Percentiles rank a stretch among this genome's conserved stretches.
Conservation (phyloP, 495 filamentous ascomycete species). For the Parathielavia hyrcaniae region DNA sequence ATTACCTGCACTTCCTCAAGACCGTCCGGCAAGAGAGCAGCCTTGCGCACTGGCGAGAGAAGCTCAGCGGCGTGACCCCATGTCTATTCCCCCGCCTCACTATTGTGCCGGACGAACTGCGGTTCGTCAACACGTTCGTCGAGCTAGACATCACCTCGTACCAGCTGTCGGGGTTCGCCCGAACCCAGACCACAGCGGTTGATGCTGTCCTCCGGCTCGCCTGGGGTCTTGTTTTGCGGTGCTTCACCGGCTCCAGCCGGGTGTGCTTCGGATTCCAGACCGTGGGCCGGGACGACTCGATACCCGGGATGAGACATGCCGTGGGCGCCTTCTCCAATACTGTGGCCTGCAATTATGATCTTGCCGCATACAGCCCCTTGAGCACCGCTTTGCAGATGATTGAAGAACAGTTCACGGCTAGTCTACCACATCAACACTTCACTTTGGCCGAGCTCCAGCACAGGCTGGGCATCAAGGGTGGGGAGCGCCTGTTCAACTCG, state of each 20-base stretch:
- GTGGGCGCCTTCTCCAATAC: slow-evolving; percentile 42
- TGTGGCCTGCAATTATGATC: slow-evolving; percentile 33
- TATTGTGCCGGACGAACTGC: slow-evolving; percentile 15
- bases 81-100: slow-evolving; percentile 39
- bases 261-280: slow-evolving; percentile 44
- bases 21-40: slow-evolving; percentile 28
- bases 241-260: slow-evolving; percentile 36
- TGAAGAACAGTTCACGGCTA: slow-evolving; percentile 31
- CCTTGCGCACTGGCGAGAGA: slow-evolving; percentile 41
- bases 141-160: slow-evolving; percentile 36
- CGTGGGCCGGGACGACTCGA: slow-evolving; percentile 37
- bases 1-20: slow-evolving; percentile 38
- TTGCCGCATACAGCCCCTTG: slow-evolving; percentile 31
- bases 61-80: slow-evolving; percentile 30
- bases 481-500: slow-evolving; percentile 41
- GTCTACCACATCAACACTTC: slow-evolving; percentile 41
- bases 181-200: slow-evolving; percentile 28
- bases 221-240: slow-evolving; percentile 42
- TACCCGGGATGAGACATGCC: slow-evolving; percentile 34
- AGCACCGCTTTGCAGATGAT: slow-evolving; percentile 30
- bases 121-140: slow-evolving; percentile 33
- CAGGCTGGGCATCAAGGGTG: slow-evolving; percentile 38
- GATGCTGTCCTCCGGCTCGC: slow-evolving; percentile 43
- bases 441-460: slow-evolving; percentile 40
- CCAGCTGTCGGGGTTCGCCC: slow-evolving; percentile 34